Conservation (phyloP, 108 stramenopile species). For the Cyclotella distinguenda region DNA sequence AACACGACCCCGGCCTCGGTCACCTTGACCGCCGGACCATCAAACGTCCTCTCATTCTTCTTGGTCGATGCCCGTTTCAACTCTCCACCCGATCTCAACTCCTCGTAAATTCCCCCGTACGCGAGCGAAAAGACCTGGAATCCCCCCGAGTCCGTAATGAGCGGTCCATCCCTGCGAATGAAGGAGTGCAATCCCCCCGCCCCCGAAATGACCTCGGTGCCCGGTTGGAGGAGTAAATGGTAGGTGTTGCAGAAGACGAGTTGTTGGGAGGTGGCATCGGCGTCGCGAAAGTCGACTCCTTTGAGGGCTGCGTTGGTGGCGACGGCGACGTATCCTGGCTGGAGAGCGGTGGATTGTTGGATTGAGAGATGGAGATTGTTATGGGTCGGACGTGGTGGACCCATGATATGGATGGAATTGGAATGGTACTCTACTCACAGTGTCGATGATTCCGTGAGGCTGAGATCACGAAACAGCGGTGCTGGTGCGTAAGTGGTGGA, state of each 20-base stretch:
- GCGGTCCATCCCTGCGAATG: constrained; percentile 71
- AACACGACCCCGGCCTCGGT: constrained; percentile 89
- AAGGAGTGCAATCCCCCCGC: constrained; percentile 94
- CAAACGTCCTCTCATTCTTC: background rate
- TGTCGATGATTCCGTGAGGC: constrained; percentile 79
- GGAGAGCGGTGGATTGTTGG: constrained; percentile 40
- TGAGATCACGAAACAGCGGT: background rate
- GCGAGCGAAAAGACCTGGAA: constrained; percentile 93
- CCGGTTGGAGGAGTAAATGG: constrained; percentile 91
- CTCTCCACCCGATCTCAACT: constrained; percentile 74
- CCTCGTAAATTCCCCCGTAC: constrained; percentile 82
- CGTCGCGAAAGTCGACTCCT: constrained; percentile 78
- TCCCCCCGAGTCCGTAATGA: constrained; percentile 93
- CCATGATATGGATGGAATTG: background rate
- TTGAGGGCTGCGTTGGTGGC: constrained; percentile 93
- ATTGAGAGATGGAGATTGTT: constrained; percentile 15
- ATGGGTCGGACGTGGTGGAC: background rate
- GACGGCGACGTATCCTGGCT: constrained; percentile 89
- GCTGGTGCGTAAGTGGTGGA: background rate
- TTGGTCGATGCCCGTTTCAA: constrained; percentile 61
- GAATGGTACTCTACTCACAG: constrained; percentile 14
- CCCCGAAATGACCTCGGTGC: constrained; percentile 73
- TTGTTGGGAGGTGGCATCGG: constrained; percentile 73
- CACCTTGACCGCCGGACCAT: constrained; percentile 64
- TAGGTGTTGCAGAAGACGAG: constrained; percentile 94